These are phyloP conservation scores for Glycine tomentella DNA, from an alignment of 306 rosid species.

Conservation along the genomic window DNA sequence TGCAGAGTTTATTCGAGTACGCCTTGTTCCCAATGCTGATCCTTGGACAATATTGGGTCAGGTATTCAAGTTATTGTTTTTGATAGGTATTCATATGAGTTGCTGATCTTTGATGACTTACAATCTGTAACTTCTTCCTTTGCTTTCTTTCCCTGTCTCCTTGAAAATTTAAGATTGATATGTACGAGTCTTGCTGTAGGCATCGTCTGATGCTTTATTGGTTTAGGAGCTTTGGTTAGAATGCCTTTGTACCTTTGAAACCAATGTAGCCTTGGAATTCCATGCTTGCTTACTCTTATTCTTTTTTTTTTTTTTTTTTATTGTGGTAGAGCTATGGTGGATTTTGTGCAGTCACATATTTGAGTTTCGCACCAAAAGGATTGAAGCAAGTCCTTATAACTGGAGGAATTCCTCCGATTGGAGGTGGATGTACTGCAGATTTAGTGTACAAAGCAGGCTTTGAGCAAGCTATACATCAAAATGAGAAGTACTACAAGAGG, in stretches of 20 bases:
- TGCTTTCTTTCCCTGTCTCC: background rate
- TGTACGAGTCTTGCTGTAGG: background rate
- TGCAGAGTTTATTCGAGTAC: constrained; percentile 86
- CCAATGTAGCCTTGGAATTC: constrained; percentile 36
- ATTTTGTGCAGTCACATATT: constrained; percentile 90
- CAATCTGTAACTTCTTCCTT: background rate
- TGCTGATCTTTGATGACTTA: constrained; percentile 36
- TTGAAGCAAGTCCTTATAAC: constrained; percentile 84
- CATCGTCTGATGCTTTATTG: constrained; percentile 19
- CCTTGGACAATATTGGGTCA: constrained; percentile 96
- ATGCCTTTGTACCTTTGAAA: constrained; percentile 37
- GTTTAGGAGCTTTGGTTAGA: constrained; percentile 25
- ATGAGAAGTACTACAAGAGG: constrained; percentile 91
- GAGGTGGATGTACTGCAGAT: constrained; percentile 81
- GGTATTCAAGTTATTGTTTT: constrained; percentile 59
- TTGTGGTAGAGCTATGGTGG: constrained; percentile 90
- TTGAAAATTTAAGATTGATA: background rate
- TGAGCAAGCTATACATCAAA: constrained; percentile 73
- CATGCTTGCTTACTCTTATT: constrained; percentile 42
- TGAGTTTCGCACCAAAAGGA: constrained; percentile 94
- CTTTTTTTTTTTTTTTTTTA: constrained; percentile 18
- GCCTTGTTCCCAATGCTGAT: constrained; percentile 82
- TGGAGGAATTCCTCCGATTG: constrained; percentile 95
- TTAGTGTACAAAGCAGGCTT: constrained; percentile 75
- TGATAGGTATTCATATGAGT: constrained; percentile 37